Base-by-base conservation (phyloP, 352 stramenopile species). In the Pythium rishiriense region DNA sequence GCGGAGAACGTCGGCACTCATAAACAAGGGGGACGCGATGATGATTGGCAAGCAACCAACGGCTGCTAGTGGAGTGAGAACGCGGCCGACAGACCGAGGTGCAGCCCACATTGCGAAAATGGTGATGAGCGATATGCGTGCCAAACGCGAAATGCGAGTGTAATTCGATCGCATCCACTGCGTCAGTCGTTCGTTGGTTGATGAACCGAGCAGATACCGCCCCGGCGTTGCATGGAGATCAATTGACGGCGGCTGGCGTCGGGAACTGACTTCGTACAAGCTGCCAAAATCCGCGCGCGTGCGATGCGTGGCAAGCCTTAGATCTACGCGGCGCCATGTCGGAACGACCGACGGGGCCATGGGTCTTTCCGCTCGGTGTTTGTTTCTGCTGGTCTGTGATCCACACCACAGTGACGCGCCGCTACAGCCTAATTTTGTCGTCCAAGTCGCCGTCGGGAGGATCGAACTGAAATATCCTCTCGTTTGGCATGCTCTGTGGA, bases 201-300 rank as follows among this genome's bases (percentile, higher is more conserved):
- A 24, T 26, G 24, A 19, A 14, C 45, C 57, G 4, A 68, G 15
- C 15, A 68, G 21, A 0, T 35, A 31, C 6, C 5, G 46, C 1
- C 37, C 61, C 4, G 45, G 53, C 26, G 61, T 68, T 19, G 45
- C 45, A 17, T 47, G 19, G 3, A 68, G 51, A 50, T 68, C 46
- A 19, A 68, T 56, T 14, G 24, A n/a, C 3, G 52, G 61, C 3
- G 61, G 52, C 21, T 26, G 22, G 12, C 25, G 19, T 10, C 51
- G 42, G 11, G 43, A 35, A 19, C 50, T 48, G 21, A 68, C 52
- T 58, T 68, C 61, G 52, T 68, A 68, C 33, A 68, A 31, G 21
- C 39, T 46, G 12, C 25, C 26, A 39, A 68, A 48, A 55, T 64
- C 57, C 12, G 35, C 57, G 8, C 37, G 17, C 25, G 35, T n/a